phyloP scores from a whole-genome alignment of 495 filamentous ascomycete species.

The Friedmanniomyces simplex region DNA sequence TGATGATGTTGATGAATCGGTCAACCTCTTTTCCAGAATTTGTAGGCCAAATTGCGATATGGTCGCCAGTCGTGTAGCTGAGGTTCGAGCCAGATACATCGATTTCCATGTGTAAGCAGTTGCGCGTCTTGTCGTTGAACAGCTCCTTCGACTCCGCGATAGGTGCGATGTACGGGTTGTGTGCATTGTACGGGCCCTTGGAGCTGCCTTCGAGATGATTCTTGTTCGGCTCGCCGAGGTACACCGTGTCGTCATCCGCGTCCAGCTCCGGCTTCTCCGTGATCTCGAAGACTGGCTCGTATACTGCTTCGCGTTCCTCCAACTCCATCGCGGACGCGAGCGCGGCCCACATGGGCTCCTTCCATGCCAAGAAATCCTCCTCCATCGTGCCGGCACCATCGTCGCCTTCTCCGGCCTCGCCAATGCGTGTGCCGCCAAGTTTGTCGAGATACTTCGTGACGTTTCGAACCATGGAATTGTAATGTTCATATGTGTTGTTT shows the following conservation, averaged over 20 bases:
- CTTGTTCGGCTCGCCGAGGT: slow-evolving; percentile 93
- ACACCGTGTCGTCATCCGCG: slow-evolving; percentile 74
- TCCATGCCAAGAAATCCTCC: slow-evolving; percentile 98
- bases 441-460: slow-evolving; percentile 69
- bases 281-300: slow-evolving; percentile 85
- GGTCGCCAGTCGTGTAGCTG: slow-evolving; percentile 90
- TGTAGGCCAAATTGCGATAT: slow-evolving; percentile 95
- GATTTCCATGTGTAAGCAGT: slow-evolving; percentile 96
- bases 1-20: slow-evolving; percentile 72
- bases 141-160: slow-evolving; percentile 83
- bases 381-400: slow-evolving; percentile 99
- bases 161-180: slow-evolving; percentile 95
- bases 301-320: slow-evolving; percentile 91
- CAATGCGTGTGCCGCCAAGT: slow-evolving; percentile 73
- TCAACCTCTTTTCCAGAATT: slow-evolving; percentile 91
- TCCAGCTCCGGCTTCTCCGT: slow-evolving; percentile 64
- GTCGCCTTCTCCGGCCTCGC: slow-evolving; percentile 86
- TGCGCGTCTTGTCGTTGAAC: slow-evolving; percentile 83
- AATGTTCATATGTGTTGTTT: slow-evolving; percentile 99
- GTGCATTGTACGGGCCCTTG: slow-evolving; percentile 88
- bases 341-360: slow-evolving; percentile 96
- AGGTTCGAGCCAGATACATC: slow-evolving; percentile 79
- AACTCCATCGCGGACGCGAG: slow-evolving; percentile 71
- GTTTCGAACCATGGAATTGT: slow-evolving; percentile 95
- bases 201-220: slow-evolving; percentile 77